phyloP scores from a whole-genome alignment of 805 yeast genomes.

The Cyberlindnera samutprakarnensis region DNA sequence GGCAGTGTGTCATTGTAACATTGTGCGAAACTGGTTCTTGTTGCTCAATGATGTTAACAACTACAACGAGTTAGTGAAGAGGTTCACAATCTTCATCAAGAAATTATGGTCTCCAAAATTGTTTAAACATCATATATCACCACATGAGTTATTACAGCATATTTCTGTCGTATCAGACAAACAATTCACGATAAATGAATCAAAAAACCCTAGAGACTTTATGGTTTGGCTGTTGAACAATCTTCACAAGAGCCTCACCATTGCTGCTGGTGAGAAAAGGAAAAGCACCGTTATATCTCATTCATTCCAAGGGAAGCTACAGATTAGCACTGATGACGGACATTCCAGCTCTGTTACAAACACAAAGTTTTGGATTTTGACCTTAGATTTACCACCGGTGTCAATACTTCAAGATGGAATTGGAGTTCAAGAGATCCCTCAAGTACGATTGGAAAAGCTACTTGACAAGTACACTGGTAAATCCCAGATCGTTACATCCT shows the following conservation, averaged over 20 bases:
- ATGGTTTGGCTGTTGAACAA: constrained; percentile 52
- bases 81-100: constrained; percentile 40
- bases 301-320: constrained; percentile 48
- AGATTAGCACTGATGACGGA: constrained; percentile 12
- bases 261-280: constrained; percentile 5
- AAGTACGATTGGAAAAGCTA: constrained; percentile 37
- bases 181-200: constrained; percentile 30
- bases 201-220: constrained; percentile 48
- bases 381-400: constrained; percentile 51
- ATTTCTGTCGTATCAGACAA: constrained; percentile 37
- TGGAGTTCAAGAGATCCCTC: constrained; percentile 42
- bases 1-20: constrained; percentile 43
- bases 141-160: constrained; percentile 54
- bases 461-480: constrained; percentile 34
- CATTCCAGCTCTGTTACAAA: not conserved
- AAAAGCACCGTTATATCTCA: constrained; percentile 23
- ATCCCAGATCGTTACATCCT: constrained; percentile 26
- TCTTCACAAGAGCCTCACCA: constrained; percentile 27
- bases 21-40: constrained; percentile 41
- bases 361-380: constrained; percentile 43
- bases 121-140: constrained; percentile 56
- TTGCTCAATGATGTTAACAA: constrained; percentile 16
- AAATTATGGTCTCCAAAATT: constrained; percentile 60
- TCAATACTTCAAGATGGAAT: constrained; percentile 48
- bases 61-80: constrained; percentile 29